A percentile compares a stretch with the other conserved stretches of the same genome.
These are phyloP conservation scores for Rhizophora apiculata DNA, from an alignment of 345 rosid species.

Conservation along the genomic window DNA sequence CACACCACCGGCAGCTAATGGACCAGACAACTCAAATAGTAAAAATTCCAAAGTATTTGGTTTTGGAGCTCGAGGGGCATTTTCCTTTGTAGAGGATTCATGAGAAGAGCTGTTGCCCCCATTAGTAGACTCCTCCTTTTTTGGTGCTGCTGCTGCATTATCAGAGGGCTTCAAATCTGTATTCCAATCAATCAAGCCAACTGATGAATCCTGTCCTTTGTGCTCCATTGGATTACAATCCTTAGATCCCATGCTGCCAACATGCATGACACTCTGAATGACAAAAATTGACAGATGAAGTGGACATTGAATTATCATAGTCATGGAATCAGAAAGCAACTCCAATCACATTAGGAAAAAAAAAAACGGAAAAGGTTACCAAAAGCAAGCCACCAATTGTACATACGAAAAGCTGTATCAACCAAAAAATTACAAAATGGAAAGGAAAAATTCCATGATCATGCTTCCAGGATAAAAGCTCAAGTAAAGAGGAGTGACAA, in stretches of 20 bases:
- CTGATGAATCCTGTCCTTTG: conserved; percentile 18
- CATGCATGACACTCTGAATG: conserved; percentile 38
- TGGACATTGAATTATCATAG: neutral
- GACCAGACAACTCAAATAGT: conserved; percentile 46
- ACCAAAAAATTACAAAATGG: neutral
- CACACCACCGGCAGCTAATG: conserved; percentile 20
- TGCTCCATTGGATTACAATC: conserved; percentile 20
- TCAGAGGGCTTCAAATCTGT: conserved; percentile 25
- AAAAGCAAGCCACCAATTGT: neutral
- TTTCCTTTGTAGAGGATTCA: conserved; percentile 29
- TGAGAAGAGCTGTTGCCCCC: conserved; percentile 28
- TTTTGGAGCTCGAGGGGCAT: conserved; percentile 28
- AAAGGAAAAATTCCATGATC: neutral
- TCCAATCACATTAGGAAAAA: neutral
- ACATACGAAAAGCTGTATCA: too few species aligned
- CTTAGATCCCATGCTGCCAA: conserved; percentile 16
- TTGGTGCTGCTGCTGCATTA: conserved; percentile 15
- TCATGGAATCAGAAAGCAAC: neutral
- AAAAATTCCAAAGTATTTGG: conserved; percentile 57
- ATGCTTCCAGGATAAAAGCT: neutral
- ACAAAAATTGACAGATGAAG: neutral
- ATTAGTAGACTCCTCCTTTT: conserved; percentile 19
- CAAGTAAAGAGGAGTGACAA: neutral
- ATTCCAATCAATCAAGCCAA: conserved; percentile 38
- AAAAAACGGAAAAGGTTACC: conserved; percentile 1